Percentiles rank a stretch among this genome's conserved stretches.
These are phyloP conservation scores for Talaromyces adpressus DNA, from an alignment of 495 filamentous ascomycete genomes.

Conservation along the genomic window DNA sequence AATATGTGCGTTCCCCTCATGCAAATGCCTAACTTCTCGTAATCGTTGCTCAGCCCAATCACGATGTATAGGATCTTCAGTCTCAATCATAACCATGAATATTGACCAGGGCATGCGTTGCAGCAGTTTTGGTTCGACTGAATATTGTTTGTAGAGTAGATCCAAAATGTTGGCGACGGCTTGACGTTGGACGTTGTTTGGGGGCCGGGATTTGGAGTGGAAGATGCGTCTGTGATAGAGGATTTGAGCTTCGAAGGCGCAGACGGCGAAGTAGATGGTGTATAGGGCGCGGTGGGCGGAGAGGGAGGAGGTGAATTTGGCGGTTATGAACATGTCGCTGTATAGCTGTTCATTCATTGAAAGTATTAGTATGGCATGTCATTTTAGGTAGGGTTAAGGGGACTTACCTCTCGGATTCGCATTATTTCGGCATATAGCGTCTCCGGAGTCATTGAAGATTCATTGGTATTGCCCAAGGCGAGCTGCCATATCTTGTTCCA, in stretches of 20 bases:
- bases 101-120: slow-evolving; percentile 40
- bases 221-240: slow-evolving; percentile 38
- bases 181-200: slow-evolving; percentile 20
- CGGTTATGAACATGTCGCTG: slow-evolving; percentile 37
- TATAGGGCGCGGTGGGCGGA: slow-evolving; percentile 34
- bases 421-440: slow-evolving; percentile 27
- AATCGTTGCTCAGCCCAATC: slow-evolving; percentile 34
- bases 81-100: slow-evolving; percentile 39
- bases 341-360: slow-evolving; percentile 18
- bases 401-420: slow-evolving; percentile 24
- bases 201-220: slow-evolving; percentile 14
- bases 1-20: slow-evolving; percentile 30
- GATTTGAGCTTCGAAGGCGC: slow-evolving; percentile 35
- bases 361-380: too few species aligned
- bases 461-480: slow-evolving; percentile 24
- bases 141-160: slow-evolving; percentile 30
- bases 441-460: slow-evolving; percentile 21
- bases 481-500: slow-evolving; percentile 34
- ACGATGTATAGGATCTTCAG: slow-evolving; percentile 26
- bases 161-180: slow-evolving; percentile 29
- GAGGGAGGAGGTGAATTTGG: slow-evolving; percentile 26
- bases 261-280: slow-evolving; percentile 43
- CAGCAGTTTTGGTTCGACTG: slow-evolving; percentile 25
- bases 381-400: too few species aligned
- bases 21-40: slow-evolving; percentile 21